Conservation (phyloP, 169 alveolate species). For the Cryptosporidium sp. region DNA sequence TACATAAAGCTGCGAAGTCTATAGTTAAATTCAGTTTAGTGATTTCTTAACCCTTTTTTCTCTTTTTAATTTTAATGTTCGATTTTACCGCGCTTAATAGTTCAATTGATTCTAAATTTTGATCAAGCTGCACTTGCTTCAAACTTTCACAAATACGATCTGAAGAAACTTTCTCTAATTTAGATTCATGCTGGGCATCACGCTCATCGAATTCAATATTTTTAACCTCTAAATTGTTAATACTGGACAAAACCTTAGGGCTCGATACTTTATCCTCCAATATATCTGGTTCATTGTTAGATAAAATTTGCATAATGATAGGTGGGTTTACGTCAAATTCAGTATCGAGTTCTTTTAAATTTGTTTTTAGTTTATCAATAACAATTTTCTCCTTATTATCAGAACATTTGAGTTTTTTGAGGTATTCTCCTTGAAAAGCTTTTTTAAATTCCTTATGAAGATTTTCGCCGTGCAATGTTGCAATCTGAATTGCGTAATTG, state of each 20-base stretch:
- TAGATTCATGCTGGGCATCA: not conserved
- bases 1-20: not conserved
- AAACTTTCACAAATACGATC: conserved; percentile 53
- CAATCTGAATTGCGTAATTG: conserved; percentile 61
- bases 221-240: not conserved
- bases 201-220: not conserved
- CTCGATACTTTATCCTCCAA: not conserved
- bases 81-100: conserved; percentile 33
- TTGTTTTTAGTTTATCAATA: not conserved
- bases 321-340: not conserved
- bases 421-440: not conserved
- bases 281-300: not conserved
- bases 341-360: not conserved
- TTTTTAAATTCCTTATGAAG: conserved; percentile 34
- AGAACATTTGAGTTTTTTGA: not conserved
- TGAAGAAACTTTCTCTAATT: conserved; percentile 12
- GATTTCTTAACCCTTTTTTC: conserved; percentile 17
- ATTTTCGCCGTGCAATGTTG: conserved; percentile 43
- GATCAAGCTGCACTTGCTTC: conserved; percentile 59
- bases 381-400: not conserved
- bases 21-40: not conserved
- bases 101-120: conserved; percentile 22
- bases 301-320: conserved; percentile 1
- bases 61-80: conserved; percentile 42
- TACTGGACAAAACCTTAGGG: not conserved